Evolutionary conservation across 805 yeast genomes (phyloP).

Genomic region (Lipomyces yamadae): DNA sequence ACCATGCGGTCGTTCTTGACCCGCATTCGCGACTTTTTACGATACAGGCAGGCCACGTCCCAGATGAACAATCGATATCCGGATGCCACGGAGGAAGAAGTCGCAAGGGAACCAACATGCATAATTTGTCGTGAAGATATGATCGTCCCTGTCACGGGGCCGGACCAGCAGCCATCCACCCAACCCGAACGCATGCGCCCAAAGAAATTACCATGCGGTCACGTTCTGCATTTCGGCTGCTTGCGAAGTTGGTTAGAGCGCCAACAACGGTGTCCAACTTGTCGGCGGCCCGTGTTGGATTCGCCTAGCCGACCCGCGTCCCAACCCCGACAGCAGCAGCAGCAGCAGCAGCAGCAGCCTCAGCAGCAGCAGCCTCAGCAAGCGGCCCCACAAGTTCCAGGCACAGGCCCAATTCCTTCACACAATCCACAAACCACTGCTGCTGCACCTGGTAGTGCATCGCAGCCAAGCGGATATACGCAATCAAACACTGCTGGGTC

Average conservation of each 20-base stretch:
- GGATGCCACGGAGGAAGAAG: constrained; percentile 66
- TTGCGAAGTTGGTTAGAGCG: constrained; percentile 91
- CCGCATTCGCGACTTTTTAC: constrained; percentile 42
- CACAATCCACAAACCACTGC: not conserved
- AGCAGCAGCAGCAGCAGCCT: constrained; percentile 18
- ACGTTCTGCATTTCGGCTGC: constrained; percentile 87
- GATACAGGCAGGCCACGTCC: constrained; percentile 50
- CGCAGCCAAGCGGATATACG: constrained; percentile 5
- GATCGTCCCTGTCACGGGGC: constrained; percentile 50
- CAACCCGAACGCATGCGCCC: constrained; percentile 53
- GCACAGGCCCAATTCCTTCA: not conserved
- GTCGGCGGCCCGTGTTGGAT: constrained; percentile 71
- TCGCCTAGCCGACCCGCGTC: not conserved
- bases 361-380: constrained; percentile 21
- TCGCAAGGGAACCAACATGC: constrained; percentile 57
- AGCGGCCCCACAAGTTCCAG: not conserved
- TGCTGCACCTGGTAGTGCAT: not conserved
- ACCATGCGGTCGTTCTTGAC: constrained; percentile 44
- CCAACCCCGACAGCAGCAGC: constrained; percentile 11
- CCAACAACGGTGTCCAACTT: constrained; percentile 91
- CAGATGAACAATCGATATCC: constrained; percentile 66
- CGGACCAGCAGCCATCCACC: constrained; percentile 33
- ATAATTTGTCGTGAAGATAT: constrained; percentile 93
- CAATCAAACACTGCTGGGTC: not conserved
- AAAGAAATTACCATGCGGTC: constrained; percentile 80